Percentiles rank a stretch among this genome's conserved stretches.
Conservation (phyloP, 345 rosid species). For the Eucalyptus cloeziana region DNA sequence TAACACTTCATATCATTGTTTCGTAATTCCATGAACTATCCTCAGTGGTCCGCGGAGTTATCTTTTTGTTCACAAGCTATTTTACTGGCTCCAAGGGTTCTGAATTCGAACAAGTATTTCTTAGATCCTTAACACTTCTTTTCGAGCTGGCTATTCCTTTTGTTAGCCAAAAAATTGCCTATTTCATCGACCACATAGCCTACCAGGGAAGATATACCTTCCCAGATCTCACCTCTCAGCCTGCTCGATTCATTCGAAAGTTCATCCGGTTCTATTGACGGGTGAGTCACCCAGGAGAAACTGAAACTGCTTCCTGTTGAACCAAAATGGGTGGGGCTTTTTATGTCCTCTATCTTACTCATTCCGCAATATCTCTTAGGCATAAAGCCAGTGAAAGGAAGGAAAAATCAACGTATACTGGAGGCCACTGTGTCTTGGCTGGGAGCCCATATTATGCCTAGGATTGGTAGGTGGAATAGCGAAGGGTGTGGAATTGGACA, state of each 20-base stretch:
- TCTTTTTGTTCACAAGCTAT: slow-evolving; percentile 45
- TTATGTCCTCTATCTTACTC: background rate
- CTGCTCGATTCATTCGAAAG: slow-evolving; percentile 60
- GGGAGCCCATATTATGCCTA: slow-evolving; percentile 76
- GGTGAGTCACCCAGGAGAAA: slow-evolving; percentile 1
- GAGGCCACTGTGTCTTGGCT: slow-evolving; percentile 57
- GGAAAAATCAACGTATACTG: slow-evolving; percentile 66
- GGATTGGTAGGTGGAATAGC: slow-evolving; percentile 52
- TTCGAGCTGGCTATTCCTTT: background rate
- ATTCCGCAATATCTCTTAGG: background rate
- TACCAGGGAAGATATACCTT: slow-evolving; percentile 76
- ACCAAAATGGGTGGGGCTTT: background rate
- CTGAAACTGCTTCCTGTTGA: background rate
- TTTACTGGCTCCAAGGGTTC: slow-evolving; percentile 73
- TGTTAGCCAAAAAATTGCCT: slow-evolving; percentile 46
- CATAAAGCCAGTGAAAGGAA: slow-evolving; percentile 69
- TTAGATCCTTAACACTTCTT: slow-evolving; percentile 41
- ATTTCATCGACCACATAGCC: slow-evolving; percentile 90
- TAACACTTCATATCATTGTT: background rate
- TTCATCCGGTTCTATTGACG: slow-evolving; percentile 73
- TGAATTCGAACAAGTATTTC: slow-evolving; percentile 53
- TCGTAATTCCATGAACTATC: background rate
- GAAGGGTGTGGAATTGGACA: slow-evolving; percentile 73
- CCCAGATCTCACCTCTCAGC: slow-evolving; percentile 46
- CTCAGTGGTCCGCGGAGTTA: background rate